Conservation (phyloP, 768 basidiomycete species). For the Tephrocybe sp. region DNA sequence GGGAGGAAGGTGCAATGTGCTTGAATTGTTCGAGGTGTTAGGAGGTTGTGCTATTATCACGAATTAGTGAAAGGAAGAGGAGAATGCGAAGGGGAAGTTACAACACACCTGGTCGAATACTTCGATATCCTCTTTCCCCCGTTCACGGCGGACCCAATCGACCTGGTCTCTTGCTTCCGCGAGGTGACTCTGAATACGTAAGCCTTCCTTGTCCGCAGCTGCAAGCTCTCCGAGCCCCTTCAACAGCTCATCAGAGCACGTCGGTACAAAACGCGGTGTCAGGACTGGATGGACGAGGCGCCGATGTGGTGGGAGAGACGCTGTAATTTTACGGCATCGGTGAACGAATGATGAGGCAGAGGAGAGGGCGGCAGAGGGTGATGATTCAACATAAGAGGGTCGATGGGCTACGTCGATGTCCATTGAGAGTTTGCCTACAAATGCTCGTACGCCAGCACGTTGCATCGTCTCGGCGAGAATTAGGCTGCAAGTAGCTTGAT, state of each 20-base stretch:
- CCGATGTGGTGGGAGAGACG: slow-evolving; percentile 39
- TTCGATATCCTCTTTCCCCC: slow-evolving; percentile 68
- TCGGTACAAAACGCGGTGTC: slow-evolving; percentile 89
- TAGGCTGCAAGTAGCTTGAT: slow-evolving; percentile 42
- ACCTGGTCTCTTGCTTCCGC: slow-evolving; percentile 80
- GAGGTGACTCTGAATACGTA: slow-evolving; percentile 79
- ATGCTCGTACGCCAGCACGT: slow-evolving; percentile 68
- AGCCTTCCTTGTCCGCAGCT: slow-evolving; percentile 24
- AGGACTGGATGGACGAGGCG: slow-evolving; percentile 77
- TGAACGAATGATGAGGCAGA: slow-evolving; percentile 59
- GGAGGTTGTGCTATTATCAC: slow-evolving; percentile 49
- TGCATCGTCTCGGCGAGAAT: slow-evolving; percentile 80
- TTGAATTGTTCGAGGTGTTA: slow-evolving; percentile 70
- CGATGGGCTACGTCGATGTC: slow-evolving; percentile 76
- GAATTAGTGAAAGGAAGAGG: background rate
- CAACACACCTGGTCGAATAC: slow-evolving; percentile 65
- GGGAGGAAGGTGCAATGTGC: slow-evolving; percentile 87
- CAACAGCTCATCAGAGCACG: slow-evolving; percentile 76
- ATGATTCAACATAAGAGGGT: slow-evolving; percentile 68
- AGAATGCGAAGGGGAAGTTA: no score
- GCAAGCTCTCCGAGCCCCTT: slow-evolving; percentile 60
- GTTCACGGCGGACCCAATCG: slow-evolving; percentile 62
- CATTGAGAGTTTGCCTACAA: slow-evolving; percentile 92
- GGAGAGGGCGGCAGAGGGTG: slow-evolving; percentile 45
- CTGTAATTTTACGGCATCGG: slow-evolving; percentile 41